These are phyloP conservation scores for Pichia norvegensis DNA, from an alignment of 1,139 yeast genomes.

Conservation along the genomic window DNA sequence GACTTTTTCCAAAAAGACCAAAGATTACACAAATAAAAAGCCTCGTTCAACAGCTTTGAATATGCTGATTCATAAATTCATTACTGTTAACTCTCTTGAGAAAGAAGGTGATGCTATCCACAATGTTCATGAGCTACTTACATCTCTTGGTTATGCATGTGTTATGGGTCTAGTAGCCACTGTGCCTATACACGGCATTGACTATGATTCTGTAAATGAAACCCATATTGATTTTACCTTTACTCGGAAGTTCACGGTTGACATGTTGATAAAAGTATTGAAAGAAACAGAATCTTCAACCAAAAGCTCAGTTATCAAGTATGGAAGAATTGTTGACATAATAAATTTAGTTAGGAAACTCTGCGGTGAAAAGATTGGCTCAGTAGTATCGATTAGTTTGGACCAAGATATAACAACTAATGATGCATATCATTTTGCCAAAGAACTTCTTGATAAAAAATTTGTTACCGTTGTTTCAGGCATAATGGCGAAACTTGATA, in stretches of 20 bases:
- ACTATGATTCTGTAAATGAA: constrained; percentile 34
- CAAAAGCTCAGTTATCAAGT: constrained; percentile 34
- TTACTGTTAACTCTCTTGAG: constrained; percentile 46
- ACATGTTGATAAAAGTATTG: constrained; percentile 55
- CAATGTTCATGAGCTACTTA: constrained; percentile 39
- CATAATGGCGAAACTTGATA: constrained; percentile 56
- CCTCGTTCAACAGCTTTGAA: constrained; percentile 75
- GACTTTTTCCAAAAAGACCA: constrained; percentile 58
- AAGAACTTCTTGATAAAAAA: constrained; percentile 58
- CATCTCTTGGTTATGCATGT: constrained; percentile 45
- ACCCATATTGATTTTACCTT: constrained; percentile 65
- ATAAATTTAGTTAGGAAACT: constrained; percentile 44
- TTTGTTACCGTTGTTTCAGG: constrained; percentile 51
- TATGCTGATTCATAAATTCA: constrained; percentile 64
- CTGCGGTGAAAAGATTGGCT: constrained; percentile 35
- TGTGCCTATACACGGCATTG: constrained; percentile 30
- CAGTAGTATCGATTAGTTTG: constrained; percentile 35
- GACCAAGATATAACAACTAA: constrained; percentile 43
- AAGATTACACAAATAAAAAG: constrained; percentile 33
- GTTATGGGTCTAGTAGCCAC: constrained; percentile 58
- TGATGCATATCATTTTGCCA: constrained; percentile 56
- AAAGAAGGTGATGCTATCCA: constrained; percentile 28
- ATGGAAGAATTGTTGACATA: constrained; percentile 51
- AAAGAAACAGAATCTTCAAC: constrained; percentile 40
- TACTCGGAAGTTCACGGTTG: constrained; percentile 68